phyloP scores from a whole-genome alignment of 2,329 filamentous ascomycete genomes.

The Fusarium drepaniforme region DNA sequence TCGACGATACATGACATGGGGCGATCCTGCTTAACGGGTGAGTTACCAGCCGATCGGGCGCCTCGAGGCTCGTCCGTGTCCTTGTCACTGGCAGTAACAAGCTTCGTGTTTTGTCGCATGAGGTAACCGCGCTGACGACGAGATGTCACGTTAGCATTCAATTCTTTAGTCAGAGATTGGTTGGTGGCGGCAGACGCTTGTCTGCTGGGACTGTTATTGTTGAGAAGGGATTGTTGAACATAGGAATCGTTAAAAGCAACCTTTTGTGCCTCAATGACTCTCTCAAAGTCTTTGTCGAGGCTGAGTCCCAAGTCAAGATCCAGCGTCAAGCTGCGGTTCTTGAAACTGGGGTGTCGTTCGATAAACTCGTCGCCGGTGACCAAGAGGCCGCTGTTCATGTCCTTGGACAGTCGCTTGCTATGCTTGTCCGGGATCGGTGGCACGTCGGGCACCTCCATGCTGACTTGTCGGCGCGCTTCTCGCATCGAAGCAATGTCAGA shows the following conservation, averaged over 20 bases:
- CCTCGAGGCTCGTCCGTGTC: conserved; percentile 67
- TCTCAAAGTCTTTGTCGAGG: conserved; percentile 92
- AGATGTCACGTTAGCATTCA: conserved; percentile 72
- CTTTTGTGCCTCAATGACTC: conserved; percentile 97
- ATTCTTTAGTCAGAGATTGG: conserved; percentile 24
- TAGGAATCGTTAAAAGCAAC: conserved; percentile 61
- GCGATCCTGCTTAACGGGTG: conserved; percentile 80
- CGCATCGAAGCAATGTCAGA: conserved; percentile 88
- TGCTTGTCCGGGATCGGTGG: conserved; percentile 73
- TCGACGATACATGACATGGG: conserved; percentile 96
- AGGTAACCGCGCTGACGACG: conserved; percentile 93
- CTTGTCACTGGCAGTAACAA: conserved; percentile 91
- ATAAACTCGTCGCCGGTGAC: conserved; percentile 57
- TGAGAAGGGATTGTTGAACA: conserved; percentile 38
- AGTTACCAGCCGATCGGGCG: conserved; percentile 74
- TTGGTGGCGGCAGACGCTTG: conserved; percentile 57
- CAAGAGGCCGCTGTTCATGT: conserved; percentile 55
- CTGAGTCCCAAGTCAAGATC: conserved; percentile 87
- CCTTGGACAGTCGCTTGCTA: conserved; percentile 65
- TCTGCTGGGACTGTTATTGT: conserved; percentile 50
- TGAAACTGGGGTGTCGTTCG: conserved; percentile 78
- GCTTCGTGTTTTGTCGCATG: conserved; percentile 98
- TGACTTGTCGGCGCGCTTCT: conserved; percentile 86
- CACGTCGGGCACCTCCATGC: conserved; percentile 74
- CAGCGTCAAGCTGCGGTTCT: conserved; percentile 85